Base-by-base conservation (phyloP, 495 filamentous ascomycete genomes). In the Friedmanniomyces simplex region DNA sequence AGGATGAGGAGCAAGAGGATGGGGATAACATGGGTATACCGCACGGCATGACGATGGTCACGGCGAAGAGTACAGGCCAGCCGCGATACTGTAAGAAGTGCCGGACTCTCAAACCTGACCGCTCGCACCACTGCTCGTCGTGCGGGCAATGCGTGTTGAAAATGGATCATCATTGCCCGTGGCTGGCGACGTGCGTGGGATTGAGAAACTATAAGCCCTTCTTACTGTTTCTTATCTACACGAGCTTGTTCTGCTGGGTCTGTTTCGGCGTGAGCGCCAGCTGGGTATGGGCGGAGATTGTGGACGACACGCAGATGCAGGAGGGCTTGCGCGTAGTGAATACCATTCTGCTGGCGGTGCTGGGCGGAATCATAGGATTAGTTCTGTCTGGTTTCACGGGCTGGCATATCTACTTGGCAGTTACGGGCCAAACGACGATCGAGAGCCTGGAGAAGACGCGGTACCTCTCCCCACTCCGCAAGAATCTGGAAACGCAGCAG, bases 141-240 rank as follows among this genome's bases (percentile, higher is more conserved):
- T 98, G 93, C 71, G 81, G 83, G 55, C 83, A 85, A 59, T 98
- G 93, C 69, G 91, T 98, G 12, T 76, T 97, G 67, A 97, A 97
- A 73, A 98, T 98, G 93, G 93, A 98, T 69, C 93, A 98, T 70
- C 93, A 98, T 73, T 98, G 93, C 65, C 93, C 93, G 6, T 98
- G 93, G 93, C 78, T 97, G 48, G 93, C 94, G 20, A 96, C 88
- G 2, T 98, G 93, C 67, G 86, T 98, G 47, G 94, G 94, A 24
- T 72, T 98, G 55, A 79, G 82, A 64, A 98, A 97, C 72, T 95
- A 96, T 76, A 97, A 97, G 70, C 77, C 90, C 5, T 98, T 98
- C 69, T 67, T 98, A 36, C 78, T 97, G 10, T 98, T 98, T 71
- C 78, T 98, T 25, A 85, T 94, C 53, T 97, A 98, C 68, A 89